Percentiles rank a stretch among this genome's conserved stretches.
Conservation (phyloP, 1,284 basidiomycete species). For the Sanghuangporus baumii region DNA sequence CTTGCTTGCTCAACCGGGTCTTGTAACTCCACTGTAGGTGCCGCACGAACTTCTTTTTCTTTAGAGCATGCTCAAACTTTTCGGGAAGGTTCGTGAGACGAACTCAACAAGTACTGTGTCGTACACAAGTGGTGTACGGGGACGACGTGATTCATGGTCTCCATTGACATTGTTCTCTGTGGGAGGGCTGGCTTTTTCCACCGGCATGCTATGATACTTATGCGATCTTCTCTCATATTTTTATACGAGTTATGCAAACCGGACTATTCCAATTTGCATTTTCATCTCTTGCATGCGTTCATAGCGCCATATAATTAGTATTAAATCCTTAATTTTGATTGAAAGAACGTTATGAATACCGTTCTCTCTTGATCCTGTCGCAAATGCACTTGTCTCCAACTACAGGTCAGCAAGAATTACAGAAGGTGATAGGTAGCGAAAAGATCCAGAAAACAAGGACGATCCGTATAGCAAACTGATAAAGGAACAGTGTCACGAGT, state of each 20-base stretch:
- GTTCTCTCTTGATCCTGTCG: too few species aligned
- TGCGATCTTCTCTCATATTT: not conserved
- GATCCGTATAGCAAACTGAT: not conserved
- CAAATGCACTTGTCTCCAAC: too few species aligned
- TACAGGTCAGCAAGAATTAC: too few species aligned
- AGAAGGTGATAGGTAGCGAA: too few species aligned
- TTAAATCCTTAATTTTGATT: too few species aligned
- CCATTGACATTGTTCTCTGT: slow-evolving; percentile 9
- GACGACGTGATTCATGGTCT: slow-evolving; percentile 2
- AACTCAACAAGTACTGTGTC: not conserved
- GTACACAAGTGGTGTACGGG: slow-evolving; percentile 2
- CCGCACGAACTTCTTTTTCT: not conserved
- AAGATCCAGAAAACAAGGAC: too few species aligned
- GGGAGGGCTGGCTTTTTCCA: slow-evolving; percentile 16
- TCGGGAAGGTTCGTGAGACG: not conserved
- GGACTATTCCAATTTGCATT: too few species aligned
- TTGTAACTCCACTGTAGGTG: slow-evolving; percentile 12
- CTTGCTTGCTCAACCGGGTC: slow-evolving; percentile 14
- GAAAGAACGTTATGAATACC: too few species aligned
- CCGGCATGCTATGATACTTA: slow-evolving; percentile 11
- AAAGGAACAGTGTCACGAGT: not conserved
- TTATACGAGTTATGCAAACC: too few species aligned
- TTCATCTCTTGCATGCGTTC: too few species aligned
- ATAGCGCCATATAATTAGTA: too few species aligned
- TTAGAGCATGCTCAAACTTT: not conserved